A percentile compares a stretch with the other conserved stretches of the same genome.
These are phyloP conservation scores for Lyophyllum decastes DNA, from an alignment of 768 basidiomycete species.

Conservation along the genomic window DNA sequence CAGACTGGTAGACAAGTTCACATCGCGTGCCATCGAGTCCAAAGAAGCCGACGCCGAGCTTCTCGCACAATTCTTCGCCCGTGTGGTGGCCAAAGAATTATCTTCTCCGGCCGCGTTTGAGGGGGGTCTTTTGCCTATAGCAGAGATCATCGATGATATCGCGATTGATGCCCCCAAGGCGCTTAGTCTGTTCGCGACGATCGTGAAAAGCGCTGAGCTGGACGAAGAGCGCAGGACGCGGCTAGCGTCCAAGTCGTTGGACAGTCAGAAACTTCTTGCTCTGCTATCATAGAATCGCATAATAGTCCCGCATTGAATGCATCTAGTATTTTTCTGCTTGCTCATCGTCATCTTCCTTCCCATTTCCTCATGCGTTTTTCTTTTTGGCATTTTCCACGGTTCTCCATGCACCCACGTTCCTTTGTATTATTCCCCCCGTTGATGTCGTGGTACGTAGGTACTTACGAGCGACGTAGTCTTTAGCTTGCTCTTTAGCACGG, in stretches of 20 bases:
- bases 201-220: constrained; percentile 71
- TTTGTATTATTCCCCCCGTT: constrained; percentile 18
- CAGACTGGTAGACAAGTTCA: constrained; percentile 74
- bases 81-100: constrained; percentile 59
- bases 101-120: constrained; percentile 66
- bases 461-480: constrained; percentile 16
- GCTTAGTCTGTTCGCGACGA: constrained; percentile 69
- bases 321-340: constrained; percentile 22
- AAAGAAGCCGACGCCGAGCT: constrained; percentile 82
- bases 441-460: constrained; percentile 18
- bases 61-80: constrained; percentile 73
- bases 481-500: constrained; percentile 6
- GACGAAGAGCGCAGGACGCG: constrained; percentile 59
- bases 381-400: constrained; percentile 13
- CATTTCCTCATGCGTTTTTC: neutral
- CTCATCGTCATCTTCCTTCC: constrained; percentile 14
- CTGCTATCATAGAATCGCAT: constrained; percentile 53
- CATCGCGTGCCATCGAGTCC: constrained; percentile 72
- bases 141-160: constrained; percentile 85
- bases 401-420: constrained; percentile 16
- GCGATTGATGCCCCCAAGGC: constrained; percentile 91
- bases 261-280: constrained; percentile 58
- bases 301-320: constrained; percentile 27
- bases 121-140: constrained; percentile 67
- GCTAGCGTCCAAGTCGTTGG: constrained; percentile 62